Base-by-base conservation (phyloP, 352 stramenopile species). In the Phytophthora vignae region DNA sequence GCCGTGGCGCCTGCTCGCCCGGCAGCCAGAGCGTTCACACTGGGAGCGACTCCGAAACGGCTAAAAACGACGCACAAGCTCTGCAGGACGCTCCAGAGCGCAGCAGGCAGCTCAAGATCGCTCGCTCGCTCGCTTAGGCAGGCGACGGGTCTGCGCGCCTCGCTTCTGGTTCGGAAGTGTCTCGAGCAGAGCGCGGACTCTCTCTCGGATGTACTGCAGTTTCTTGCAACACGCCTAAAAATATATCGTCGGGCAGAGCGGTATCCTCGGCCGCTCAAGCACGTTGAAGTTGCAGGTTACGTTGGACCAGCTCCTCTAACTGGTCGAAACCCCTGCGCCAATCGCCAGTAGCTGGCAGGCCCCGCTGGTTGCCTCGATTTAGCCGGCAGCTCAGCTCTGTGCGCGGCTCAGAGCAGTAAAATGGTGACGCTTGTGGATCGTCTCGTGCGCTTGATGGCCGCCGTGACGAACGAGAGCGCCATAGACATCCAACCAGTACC, bases 81-180 rank as follows among this genome's bases (percentile, higher is more conserved):
- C 62, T 36, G 25, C 38, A 71, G 44, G 59, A 21, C 48, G 49
- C 15, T 15, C n/a, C 21, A 5, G 36, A 12, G 22, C 22, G 22
- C 38, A 50, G 64, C 59, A 50, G 56, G 31, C 55, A 66, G 50
- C 46, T 64, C 40, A 21, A 72, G 49, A 67, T 66, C 27, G 62
- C 36, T 63, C 48, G 54, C 46, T 53, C 29, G 29, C 29, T 33
- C 29, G 29, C 29, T 38, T 19, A 50, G 56, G 8, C 14, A 65
- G 44, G 55, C 64, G 38, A 54, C 25, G 29, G 59, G 38, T 56
- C 29, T 78, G 60, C 54, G 66, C 42, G 52, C 53, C 40, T 40
- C 71, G 66, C 67, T 75, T 63, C 60, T 59, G 71, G 58, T 76
- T 73, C n/a, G 36, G 64, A 74, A 78, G 62, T 78, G 68, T 11